phyloP scores from a whole-genome alignment of 2,329 filamentous ascomycete genomes.

The Alternaria atra region DNA sequence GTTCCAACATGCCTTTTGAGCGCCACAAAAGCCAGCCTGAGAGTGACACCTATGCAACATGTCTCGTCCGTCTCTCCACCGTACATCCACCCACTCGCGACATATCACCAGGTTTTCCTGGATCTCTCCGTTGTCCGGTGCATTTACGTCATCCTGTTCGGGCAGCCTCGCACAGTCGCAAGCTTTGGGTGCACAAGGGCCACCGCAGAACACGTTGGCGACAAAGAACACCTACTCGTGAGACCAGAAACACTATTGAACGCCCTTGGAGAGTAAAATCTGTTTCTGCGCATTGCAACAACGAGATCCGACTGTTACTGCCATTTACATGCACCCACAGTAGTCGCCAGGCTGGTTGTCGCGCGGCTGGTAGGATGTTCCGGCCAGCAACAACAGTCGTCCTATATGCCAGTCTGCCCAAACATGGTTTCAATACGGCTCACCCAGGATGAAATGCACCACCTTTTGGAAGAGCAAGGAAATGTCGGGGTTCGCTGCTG shows the following conservation, averaged over 20 bases:
- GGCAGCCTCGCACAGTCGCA: not conserved
- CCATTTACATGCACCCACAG: slow-evolving; percentile 8
- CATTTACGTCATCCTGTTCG: slow-evolving; percentile 3
- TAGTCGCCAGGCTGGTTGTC: slow-evolving; percentile 13
- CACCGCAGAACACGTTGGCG: slow-evolving; percentile 4
- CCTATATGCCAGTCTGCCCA: not conserved
- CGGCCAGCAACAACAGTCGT: slow-evolving; percentile 6
- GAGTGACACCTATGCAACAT: not conserved
- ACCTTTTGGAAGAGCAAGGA: slow-evolving; percentile 17
- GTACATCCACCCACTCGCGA: not conserved
- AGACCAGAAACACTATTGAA: not conserved
- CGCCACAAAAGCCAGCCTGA: slow-evolving; percentile 18
- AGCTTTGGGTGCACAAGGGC: slow-evolving; percentile 6
- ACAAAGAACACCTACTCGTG: slow-evolving; percentile 2
- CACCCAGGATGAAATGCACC: slow-evolving; percentile 17
- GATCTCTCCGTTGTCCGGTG: not conserved
- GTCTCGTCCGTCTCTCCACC: not conserved
- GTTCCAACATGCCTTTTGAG: slow-evolving; percentile 8
- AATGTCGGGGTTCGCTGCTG: slow-evolving; percentile 22
- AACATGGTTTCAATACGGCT: slow-evolving; percentile 12
- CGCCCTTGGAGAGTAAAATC: not conserved
- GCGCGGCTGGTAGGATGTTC: slow-evolving; percentile 15
- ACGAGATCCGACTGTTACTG: not conserved
- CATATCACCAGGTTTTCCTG: not conserved
- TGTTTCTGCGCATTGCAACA: not conserved